Base-by-base conservation (phyloP, 495 filamentous ascomycete genomes). In the Podospora appendiculata region DNA sequence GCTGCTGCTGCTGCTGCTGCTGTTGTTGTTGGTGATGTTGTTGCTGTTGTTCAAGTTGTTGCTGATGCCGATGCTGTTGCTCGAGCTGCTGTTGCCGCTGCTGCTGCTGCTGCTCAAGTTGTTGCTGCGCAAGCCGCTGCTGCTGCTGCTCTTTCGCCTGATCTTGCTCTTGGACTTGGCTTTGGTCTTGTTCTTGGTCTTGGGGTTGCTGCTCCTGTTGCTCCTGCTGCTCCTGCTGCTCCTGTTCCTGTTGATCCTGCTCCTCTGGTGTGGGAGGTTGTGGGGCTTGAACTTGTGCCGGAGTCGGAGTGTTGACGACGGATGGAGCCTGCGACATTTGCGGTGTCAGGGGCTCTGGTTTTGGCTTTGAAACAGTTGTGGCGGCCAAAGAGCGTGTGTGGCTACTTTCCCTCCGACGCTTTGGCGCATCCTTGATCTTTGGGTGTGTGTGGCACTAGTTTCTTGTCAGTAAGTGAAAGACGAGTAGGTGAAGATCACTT, bases 341-440 rank as follows among this genome's bases (percentile, higher is more conserved):
- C 40, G 73, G 70, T 10, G 73, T 73, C 34, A 61, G 49, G 18
- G 62, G 59, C 42, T 76, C 68, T 1, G 60, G 54, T 52, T 69
- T 69, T 13, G 67, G 67, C 50, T 69, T 76, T 10, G 70, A 48
- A 46, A 65, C 64, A 39, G 56, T 66, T 32, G 70, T 51, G 6
- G 63, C 58, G 4, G 60, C 62, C 19, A 71, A 52, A 43, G 64
- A 54, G 19, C 72, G 67, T 4, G 67, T 70, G 57, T 84, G 75
- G 48, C 70, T 76, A 48, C 76, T 83, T 65, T 87, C 85, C 41
- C 85, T 78, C 50, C 84, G 78, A 17, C 84, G 77, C 60, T 88
- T 88, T 12, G 84, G 82, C 8, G 79, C 76, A 63, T 88, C 86
- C 64, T 85, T 86, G 52, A 84, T 77, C 60, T 88, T 89, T 6